Percentiles rank a stretch among this genome's conserved stretches.
Evolutionary conservation across 129 eudicot genomes (phyloP).

Genomic region (Flaveria bidentis): DNA sequence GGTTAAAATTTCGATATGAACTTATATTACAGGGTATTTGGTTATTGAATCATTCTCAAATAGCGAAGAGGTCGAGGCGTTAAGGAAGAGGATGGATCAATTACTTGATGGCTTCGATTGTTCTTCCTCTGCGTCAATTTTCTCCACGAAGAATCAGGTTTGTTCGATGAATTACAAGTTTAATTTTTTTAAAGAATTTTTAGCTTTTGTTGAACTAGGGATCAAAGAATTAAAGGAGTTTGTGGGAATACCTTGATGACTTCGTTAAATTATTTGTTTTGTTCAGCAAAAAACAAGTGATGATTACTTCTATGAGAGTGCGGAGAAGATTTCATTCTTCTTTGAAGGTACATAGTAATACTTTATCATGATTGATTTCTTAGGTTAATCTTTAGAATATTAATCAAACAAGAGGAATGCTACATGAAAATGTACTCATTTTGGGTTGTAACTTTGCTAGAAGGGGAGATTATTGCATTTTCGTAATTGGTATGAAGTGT

Average conservation of each 20-base stretch:
- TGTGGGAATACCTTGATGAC: neutral
- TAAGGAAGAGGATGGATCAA: conserved; percentile 67
- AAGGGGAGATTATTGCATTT: neutral
- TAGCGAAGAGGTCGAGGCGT: conserved; percentile 55
- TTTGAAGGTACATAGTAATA: conserved; percentile 65
- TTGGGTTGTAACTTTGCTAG: neutral
- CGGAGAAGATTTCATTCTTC: conserved; percentile 92
- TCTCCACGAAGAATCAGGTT: conserved; percentile 93
- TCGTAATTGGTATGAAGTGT: neutral
- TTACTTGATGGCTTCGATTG: conserved; percentile 76
- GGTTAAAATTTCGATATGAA: neutral
- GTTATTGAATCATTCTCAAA: conserved; percentile 74
- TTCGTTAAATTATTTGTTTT: neutral
- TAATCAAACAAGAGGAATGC: conserved; percentile 8
- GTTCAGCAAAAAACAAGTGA: conserved; percentile 65
- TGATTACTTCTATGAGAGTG: conserved; percentile 92
- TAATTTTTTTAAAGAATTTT: too few relatives aligned
- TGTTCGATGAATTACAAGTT: neutral
- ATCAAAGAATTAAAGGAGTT: too few relatives aligned
- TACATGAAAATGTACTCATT: neutral
- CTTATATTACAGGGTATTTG: conserved; percentile 51
- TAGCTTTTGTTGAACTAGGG: neutral
- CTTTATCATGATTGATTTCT: neutral
- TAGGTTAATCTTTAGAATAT: neutral
- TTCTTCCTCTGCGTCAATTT: conserved; percentile 62